Base-by-base conservation (phyloP, 257 asterid species). In the Eustoma russellianum region DNA sequence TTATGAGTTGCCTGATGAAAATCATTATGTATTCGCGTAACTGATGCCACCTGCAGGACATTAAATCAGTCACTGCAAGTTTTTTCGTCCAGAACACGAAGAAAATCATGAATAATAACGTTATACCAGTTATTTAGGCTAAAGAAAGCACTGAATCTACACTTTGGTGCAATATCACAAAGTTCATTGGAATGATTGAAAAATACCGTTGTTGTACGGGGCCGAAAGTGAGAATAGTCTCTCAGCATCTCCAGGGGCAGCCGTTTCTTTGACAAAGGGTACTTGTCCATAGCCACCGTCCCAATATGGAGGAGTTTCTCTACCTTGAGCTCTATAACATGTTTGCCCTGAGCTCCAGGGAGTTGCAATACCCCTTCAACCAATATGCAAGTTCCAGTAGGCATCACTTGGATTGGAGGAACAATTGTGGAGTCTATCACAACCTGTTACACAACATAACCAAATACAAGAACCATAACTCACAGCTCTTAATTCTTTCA, bases 231-330 rank as follows among this genome's bases (percentile, higher is more conserved):
- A 35, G 89, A 47, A 9, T 57, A 70, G 63, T 86, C 85, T 44
- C 96, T 74, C 59, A 90, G 55, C 5, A 53, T 66, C 38, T 80
- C 95, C 24, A 87, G 69, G 51, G 96, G 96, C 76, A 91, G 55
- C 46, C 89, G 92, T 53, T 78, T 91, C 82, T 73, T 87, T 0
- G 98, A 76, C 30, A 91, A 61, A 49, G 86, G 98, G 56, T 91
- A 86, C 34, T 61, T 75, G 41, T 74, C 72, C 33, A 64, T 77
- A 63, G 86, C 92, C 15, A 86, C 94, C 1, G 58, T 44, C 18
- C 96, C 98, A 53, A 91, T 56, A 52, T 79, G 88, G 43, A 80
- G 70, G 57, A 91, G 61, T 55, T 70, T 62, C 43, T 84, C 84
- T 40, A 83, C 82, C 67, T 80, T 79, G 35, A 91, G 72, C 76